Base-by-base conservation (phyloP, 495 filamentous ascomycete genomes). In the Xylaria sp. region DNA sequence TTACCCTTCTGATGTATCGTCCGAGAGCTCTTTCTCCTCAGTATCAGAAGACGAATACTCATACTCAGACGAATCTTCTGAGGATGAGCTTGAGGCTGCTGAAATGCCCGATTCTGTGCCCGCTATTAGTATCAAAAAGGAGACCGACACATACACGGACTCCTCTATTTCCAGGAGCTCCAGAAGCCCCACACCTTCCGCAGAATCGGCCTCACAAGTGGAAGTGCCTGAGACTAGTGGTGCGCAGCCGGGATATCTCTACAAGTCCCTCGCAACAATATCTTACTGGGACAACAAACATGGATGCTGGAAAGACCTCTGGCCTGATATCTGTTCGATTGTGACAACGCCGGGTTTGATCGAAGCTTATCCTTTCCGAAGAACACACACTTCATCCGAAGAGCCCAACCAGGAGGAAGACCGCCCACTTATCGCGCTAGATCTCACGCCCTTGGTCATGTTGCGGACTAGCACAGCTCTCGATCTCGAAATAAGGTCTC, bases 401-500 rank as follows among this genome's bases (percentile, higher is more conserved):
- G 52, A 50, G 55, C 58, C 71, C 19, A 64, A 71, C 40, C 74
- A 77, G 4, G 80, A 79, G 37, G 76, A 75, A 57, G 82, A 79
- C 77, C 83, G 85, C 4, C 93, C 93, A 4, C 82, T 97, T 0
- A 82, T 99, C 62, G 90, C 89, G 3, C 86, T 97, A 19, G 91
- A 95, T 74, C 87, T 99, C 19, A 97, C 94, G 1, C 96, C 96
- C 0, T 82, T 96, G 14, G 94, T 97, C 17, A 91, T 92, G 73
- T 88, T 98, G 53, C 90, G 95, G 71, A 90, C 93, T 58, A 94
- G 94, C 63, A 98, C 92, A 24, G 95, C 92, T 26, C 86, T 98
- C 41, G 96, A 99, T 77, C 94, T 99, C 62, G 95, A 95, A 61
- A 93, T 99, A 74, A 90, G 93, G 55, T 97, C 94, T 14, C 91